Evolutionary conservation across 148 eudicot genomes (phyloP), one percentile per base, ranked within the genome.

Genomic region (Rhododendron kiyosumense): DNA sequence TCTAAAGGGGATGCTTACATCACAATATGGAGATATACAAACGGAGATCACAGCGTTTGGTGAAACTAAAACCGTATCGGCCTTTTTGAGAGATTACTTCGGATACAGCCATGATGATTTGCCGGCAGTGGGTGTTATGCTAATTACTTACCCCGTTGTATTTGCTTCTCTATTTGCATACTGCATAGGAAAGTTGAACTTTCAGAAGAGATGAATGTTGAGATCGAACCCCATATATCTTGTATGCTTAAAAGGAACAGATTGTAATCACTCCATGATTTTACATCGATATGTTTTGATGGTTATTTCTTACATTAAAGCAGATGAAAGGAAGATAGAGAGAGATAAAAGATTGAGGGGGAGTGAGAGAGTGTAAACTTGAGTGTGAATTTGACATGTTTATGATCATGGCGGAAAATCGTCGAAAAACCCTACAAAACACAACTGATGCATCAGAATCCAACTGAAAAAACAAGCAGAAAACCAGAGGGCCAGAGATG

Each of bases 1-100:
- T 2, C 79, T 96, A 6, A 88, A 91, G n/a, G 97, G 90, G 59
- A 67, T 96, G 88, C 89, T 92, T 15, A 89, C 92, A 30, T 93
- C 98, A 5, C 98, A 96, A 78, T 93, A 91, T 85, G 96, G 98
- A 65, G 98, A 96, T 63, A 67, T 94, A 59, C 83, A 91, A 7
- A 86, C 83, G 30, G 20, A 71, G 12, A 92, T 94, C 49, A 17
- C 57, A 0, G 95, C 85, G 2, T 96, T 92, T 84, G 95, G 92
- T 54, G 86, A 87, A 83, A 84, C 87, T 24, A 89, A 87, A 45
- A 87, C 94, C 2, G 91, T 93, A 0, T 84, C 91, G 52, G 91
- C 87, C 2, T 94, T 96, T 85, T 28, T 96, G 79, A 86, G 89
- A 59, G 96, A 93, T 81, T 94, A 93, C 85, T 94, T 91, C n/a